phyloP scores from a whole-genome alignment of 2,329 filamentous ascomycete genomes.

The Arachnomyces sp. region DNA sequence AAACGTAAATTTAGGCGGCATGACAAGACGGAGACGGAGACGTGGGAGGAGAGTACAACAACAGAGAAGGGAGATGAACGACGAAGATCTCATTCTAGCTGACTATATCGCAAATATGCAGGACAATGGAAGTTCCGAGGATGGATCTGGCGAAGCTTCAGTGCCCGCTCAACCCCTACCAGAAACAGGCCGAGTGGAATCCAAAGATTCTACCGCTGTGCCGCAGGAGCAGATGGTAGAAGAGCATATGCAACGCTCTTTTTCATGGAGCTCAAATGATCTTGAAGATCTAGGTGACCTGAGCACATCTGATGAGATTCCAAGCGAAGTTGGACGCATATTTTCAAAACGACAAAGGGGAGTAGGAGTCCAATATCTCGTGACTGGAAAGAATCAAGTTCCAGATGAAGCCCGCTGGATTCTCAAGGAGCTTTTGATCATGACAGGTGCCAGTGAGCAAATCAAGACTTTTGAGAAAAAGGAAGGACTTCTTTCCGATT shows the following conservation, averaged over 20 bases:
- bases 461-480: slow-evolving; percentile 29
- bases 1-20: no score
- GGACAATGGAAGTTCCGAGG: slow-evolving; percentile 15
- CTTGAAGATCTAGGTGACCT: slow-evolving; percentile 42
- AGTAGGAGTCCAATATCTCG: slow-evolving; percentile 44
- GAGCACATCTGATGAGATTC: slow-evolving; percentile 43
- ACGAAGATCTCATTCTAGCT: slow-evolving; percentile 38
- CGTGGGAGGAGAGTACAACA: no score
- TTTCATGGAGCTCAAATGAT: slow-evolving; percentile 38
- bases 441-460: slow-evolving; percentile 18
- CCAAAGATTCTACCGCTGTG: no score
- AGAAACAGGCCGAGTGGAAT: no score
- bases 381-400: slow-evolving; percentile 39
- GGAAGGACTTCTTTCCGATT: slow-evolving; percentile 11
- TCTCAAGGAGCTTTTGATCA: slow-evolving; percentile 25
- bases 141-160: not conserved
- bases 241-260: slow-evolving; percentile 7
- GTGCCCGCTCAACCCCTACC: no score
- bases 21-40: no score
- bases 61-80: no score
- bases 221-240: no score
- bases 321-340: slow-evolving; percentile 36
- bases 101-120: slow-evolving; percentile 56
- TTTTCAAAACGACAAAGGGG: slow-evolving; percentile 39
- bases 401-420: slow-evolving; percentile 46